A percentile compares a stretch with the other conserved stretches of the same genome.
phyloP scores from a whole-genome alignment of 2,329 filamentous ascomycete genomes.

The Aspergillus piperis region DNA sequence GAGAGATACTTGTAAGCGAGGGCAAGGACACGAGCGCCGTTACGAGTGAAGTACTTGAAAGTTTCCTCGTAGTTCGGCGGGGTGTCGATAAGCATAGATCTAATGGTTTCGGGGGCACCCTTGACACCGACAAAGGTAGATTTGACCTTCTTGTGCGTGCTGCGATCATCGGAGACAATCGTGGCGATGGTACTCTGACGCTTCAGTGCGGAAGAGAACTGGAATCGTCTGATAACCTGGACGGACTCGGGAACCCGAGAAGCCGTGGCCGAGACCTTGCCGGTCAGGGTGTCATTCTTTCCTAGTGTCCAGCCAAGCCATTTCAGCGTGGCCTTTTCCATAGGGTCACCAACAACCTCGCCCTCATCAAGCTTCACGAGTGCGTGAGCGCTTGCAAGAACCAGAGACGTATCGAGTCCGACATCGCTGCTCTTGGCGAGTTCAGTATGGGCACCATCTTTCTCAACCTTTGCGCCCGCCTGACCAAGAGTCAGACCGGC shows the following conservation, averaged over 20 bases:
- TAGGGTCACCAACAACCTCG: slow-evolving; percentile 95
- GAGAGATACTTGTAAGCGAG: slow-evolving; percentile 92
- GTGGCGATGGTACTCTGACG: slow-evolving; percentile 93
- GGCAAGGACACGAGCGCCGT: slow-evolving; percentile 89
- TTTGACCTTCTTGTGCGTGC: slow-evolving; percentile 72
- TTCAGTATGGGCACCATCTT: slow-evolving; percentile 79
- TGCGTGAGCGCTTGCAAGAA: slow-evolving; percentile 91
- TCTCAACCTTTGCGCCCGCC: slow-evolving; percentile 65
- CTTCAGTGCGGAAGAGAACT: slow-evolving; percentile 95
- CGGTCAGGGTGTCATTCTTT: slow-evolving; percentile 78
- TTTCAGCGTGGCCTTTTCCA: slow-evolving; percentile 93
- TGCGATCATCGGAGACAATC: slow-evolving; percentile 69
- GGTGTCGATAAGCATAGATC: slow-evolving; percentile 81
- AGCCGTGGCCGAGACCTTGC: slow-evolving; percentile 55
- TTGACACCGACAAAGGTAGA: slow-evolving; percentile 95
- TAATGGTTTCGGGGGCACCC: slow-evolving; percentile 94
- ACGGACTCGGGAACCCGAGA: slow-evolving; percentile 66
- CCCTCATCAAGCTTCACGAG: slow-evolving; percentile 95
- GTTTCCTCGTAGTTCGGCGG: slow-evolving; percentile 95
- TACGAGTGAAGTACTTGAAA: slow-evolving; percentile 95
- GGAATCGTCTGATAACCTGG: slow-evolving; percentile 94
- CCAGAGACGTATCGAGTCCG: slow-evolving; percentile 81
- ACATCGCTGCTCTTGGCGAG: slow-evolving; percentile 71
- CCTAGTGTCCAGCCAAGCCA: slow-evolving; percentile 94
- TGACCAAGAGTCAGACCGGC: slow-evolving; percentile 79